Conservation (phyloP, 208 protist genomes). For the Acanthamoeba divionensis region DNA sequence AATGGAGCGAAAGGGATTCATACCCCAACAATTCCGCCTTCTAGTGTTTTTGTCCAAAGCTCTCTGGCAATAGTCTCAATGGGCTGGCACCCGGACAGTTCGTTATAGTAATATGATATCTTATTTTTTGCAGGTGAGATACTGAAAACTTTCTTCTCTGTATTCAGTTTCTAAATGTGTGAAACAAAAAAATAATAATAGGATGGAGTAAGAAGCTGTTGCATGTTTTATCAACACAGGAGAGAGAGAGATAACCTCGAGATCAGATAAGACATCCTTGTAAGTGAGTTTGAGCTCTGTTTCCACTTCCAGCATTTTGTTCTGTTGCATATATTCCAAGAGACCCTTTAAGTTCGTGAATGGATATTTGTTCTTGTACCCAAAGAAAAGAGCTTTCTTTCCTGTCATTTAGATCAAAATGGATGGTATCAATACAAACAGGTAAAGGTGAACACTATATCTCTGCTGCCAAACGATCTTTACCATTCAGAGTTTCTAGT, state of each 20-base stretch:
- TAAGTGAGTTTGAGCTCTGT: conserved; percentile 32
- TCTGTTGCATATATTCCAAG: not conserved
- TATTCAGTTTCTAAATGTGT: not conserved
- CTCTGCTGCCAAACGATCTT: not conserved
- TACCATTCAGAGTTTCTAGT: too few relatives aligned
- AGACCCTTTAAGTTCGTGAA: not conserved
- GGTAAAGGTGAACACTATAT: not conserved
- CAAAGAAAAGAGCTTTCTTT: not conserved
- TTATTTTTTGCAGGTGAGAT: conserved; percentile 24
- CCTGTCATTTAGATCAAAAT: not conserved
- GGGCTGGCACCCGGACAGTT: not conserved
- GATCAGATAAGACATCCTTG: conserved; percentile 5
- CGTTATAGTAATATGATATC: conserved; percentile 19
- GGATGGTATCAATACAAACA: too few relatives aligned
- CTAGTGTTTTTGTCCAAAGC: conserved; percentile 1
- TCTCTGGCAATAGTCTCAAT: not conserved
- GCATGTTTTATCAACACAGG: too few relatives aligned
- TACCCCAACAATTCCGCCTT: not conserved
- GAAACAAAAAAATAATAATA: not conserved
- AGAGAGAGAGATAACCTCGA: not conserved
- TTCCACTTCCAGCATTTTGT: not conserved
- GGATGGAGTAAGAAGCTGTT: not conserved
- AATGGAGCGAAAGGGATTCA: not conserved
- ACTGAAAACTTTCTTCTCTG: not conserved
- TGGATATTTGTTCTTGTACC: conserved; percentile 1